These are phyloP conservation scores for Quercus engelmannii DNA, from an alignment of 306 rosid genomes.

Conservation along the genomic window DNA sequence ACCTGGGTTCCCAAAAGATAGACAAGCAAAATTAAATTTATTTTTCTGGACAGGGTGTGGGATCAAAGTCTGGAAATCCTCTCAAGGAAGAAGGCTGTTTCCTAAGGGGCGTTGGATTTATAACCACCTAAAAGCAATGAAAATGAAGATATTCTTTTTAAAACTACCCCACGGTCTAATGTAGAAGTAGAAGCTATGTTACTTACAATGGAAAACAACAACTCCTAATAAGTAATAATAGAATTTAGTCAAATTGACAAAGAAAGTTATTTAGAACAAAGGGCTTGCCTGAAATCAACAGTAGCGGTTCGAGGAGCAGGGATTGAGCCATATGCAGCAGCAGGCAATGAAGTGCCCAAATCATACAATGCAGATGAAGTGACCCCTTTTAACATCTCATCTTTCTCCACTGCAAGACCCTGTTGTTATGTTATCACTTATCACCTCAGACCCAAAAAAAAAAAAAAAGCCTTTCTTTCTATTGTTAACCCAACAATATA, in stretches of 20 bases:
- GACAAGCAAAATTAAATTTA: background rate
- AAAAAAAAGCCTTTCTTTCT: background rate
- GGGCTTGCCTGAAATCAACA: slow-evolving; percentile 63
- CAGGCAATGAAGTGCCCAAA: slow-evolving; percentile 39
- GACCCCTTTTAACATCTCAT: slow-evolving; percentile 51
- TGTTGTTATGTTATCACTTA: slow-evolving; percentile 41
- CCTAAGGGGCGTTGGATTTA: background rate
- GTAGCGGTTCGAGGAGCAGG: slow-evolving; percentile 35
- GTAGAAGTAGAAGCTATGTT: background rate
- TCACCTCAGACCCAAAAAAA: slow-evolving; percentile 35
- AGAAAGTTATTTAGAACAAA: background rate
- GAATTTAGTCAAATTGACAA: background rate
- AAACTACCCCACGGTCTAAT: background rate
- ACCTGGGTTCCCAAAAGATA: background rate
- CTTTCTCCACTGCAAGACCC: slow-evolving; percentile 92
- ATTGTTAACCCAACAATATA: slow-evolving; percentile 15
- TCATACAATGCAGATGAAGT: slow-evolving; percentile 41
- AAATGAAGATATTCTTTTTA: background rate
- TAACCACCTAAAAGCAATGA: background rate
- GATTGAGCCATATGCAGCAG: slow-evolving; percentile 25
- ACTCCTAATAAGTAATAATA: no score
- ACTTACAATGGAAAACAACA: background rate
- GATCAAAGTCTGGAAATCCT: background rate
- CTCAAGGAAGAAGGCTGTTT: background rate
- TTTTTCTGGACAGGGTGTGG: background rate